Evolutionary conservation across 2,329 filamentous ascomycete genomes (phyloP).

Genomic region (Fusarium sp.): DNA sequence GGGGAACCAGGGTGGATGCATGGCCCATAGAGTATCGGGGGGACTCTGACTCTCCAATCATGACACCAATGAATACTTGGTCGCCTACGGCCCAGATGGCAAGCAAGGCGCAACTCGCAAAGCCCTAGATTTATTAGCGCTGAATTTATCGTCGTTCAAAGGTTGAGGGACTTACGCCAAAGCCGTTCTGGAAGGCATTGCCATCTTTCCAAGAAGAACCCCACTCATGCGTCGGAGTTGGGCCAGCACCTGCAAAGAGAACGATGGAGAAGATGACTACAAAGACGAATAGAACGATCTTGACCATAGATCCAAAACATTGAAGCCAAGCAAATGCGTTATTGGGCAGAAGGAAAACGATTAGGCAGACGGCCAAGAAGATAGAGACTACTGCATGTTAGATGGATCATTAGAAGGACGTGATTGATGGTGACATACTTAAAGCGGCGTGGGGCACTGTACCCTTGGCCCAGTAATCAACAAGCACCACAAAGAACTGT

Average conservation of each 20-base stretch:
- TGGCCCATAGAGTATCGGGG: conserved; percentile 37
- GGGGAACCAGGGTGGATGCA: conserved; percentile 39
- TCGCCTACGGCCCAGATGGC: conserved; percentile 43
- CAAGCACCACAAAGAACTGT: conserved; percentile 29
- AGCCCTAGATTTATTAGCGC: too few species aligned
- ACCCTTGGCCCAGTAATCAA: conserved; percentile 27
- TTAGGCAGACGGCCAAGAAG: conserved; percentile 26
- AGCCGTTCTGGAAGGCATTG: conserved; percentile 30
- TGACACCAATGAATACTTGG: conserved; percentile 45
- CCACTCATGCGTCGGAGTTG: conserved; percentile 12
- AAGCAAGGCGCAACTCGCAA: conserved; percentile 36
- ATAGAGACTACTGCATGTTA: conserved; percentile 6
- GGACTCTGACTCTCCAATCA: conserved; percentile 39
- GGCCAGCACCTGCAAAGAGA: conserved; percentile 27
- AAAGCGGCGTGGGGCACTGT: conserved; percentile 28
- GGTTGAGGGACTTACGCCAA: conserved; percentile 27
- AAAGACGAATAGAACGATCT: conserved; percentile 36
- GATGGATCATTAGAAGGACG: not conserved
- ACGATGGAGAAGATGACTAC: conserved; percentile 33
- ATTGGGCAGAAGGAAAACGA: conserved; percentile 37
- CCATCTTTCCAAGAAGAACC: conserved; percentile 28
- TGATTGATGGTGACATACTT: not conserved
- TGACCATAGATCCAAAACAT: conserved; percentile 36
- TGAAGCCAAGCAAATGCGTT: conserved; percentile 37
- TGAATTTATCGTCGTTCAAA: too few species aligned